phyloP scores from a whole-genome alignment of 345 rosid genomes.

The Hibiscus syriacus region DNA sequence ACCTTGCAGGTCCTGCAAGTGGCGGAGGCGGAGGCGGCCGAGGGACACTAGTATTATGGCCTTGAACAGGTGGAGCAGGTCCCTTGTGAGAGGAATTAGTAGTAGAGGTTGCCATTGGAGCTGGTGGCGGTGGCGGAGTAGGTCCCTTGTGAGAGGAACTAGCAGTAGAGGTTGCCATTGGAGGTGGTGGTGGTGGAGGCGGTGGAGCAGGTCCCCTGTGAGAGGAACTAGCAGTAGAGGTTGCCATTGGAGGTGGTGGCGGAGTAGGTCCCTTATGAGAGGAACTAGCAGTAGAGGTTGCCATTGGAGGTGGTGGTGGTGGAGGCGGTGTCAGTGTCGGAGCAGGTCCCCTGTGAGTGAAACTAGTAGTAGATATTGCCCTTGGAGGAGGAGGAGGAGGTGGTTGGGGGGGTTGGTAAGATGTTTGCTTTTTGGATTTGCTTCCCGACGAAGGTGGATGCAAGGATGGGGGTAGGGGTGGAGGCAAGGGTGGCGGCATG shows the following conservation, averaged over 20 bases:
- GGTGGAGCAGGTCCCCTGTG: constrained; percentile 11
- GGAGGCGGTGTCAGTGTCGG: constrained; percentile 21
- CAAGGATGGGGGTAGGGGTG: constrained; percentile 11
- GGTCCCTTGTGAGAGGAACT: constrained; percentile 7
- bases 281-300: constrained; percentile 17
- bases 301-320: constrained; percentile 22
- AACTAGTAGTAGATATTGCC: constrained; percentile 10
- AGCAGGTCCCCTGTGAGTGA: constrained; percentile 14
- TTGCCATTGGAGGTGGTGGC: constrained; percentile 4
- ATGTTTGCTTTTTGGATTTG: constrained; percentile 1
- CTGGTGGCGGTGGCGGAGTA: background rate
- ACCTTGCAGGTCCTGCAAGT: constrained; percentile 10
- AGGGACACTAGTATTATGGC: constrained; percentile 9
- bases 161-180: constrained; percentile 19
- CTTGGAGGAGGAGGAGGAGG: background rate
- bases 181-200: constrained; percentile 27
- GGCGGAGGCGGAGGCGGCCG: constrained; percentile 31
- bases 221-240: constrained; percentile 19
- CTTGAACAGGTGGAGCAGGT: constrained; percentile 12
- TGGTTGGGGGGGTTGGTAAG: constrained; percentile 25
- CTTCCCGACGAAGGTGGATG: constrained; percentile 1
- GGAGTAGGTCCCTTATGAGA: constrained; percentile 1
- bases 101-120: constrained; percentile 3
- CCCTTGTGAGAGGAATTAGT: constrained; percentile 15
- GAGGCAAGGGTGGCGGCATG: constrained; percentile 15